phyloP scores from a whole-genome alignment of 768 basidiomycete genomes.

The Lactarius psammicola region DNA sequence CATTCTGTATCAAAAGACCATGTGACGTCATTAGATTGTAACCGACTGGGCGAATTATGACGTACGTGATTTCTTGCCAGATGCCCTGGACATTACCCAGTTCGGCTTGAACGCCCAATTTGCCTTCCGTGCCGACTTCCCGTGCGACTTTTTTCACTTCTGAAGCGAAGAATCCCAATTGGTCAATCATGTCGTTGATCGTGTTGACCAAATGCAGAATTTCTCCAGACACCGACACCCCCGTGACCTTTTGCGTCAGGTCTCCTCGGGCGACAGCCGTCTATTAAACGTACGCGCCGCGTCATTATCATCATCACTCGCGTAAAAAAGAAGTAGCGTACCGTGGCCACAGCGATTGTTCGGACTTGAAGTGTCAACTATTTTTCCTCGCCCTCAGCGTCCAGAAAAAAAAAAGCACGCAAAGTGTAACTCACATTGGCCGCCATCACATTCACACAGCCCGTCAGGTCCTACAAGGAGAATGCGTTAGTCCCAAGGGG shows the following conservation, averaged over 20 bases:
- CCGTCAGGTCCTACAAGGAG: constrained; percentile 68
- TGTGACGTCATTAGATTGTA: constrained; percentile 27
- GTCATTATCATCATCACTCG: constrained; percentile 8
- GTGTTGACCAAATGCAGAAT: constrained; percentile 96
- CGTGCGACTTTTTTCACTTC: constrained; percentile 94
- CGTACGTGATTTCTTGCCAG: constrained; percentile 98
- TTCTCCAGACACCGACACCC: constrained; percentile 92
- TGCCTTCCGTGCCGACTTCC: constrained; percentile 98
- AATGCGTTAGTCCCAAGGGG: not conserved
- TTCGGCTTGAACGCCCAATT: constrained; percentile 95
- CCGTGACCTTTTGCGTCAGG: constrained; percentile 88
- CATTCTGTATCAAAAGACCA: constrained; percentile 47
- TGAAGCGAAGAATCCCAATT: constrained; percentile 65
- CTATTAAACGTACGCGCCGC: constrained; percentile 35
- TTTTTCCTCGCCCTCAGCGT: constrained; percentile 3
- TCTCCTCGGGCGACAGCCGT: constrained; percentile 95
- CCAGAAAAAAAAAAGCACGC: constrained; percentile 13
- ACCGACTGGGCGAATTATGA: constrained; percentile 23
- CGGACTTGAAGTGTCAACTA: constrained; percentile 91
- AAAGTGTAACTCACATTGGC: constrained; percentile 60
- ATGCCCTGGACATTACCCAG: constrained; percentile 96
- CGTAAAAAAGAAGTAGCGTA: constrained; percentile 38
- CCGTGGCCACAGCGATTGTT: constrained; percentile 89
- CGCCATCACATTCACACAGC: constrained; percentile 96
- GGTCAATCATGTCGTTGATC: constrained; percentile 87